Evolutionary conservation across 495 filamentous ascomycete genomes (phyloP).

Genomic region (Friedmanniomyces simplex): DNA sequence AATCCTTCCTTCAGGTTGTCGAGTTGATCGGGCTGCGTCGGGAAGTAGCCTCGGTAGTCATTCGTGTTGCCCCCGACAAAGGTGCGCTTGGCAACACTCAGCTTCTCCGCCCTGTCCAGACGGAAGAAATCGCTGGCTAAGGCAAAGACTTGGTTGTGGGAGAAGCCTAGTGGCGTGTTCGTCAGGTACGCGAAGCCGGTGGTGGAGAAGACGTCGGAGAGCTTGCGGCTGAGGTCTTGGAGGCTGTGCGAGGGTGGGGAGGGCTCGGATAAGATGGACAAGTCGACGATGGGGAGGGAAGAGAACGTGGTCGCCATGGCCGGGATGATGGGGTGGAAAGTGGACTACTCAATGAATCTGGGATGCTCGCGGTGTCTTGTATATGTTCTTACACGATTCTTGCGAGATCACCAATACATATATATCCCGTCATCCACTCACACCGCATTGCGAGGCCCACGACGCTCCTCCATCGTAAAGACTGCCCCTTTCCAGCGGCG

Average conservation of each 20-base stretch:
- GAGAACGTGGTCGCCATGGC: conserved; percentile 31
- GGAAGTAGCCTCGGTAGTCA: conserved; percentile 41
- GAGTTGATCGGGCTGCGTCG: conserved; percentile 28
- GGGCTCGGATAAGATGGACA: conserved; percentile 24
- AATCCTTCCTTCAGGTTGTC: conserved; percentile 42
- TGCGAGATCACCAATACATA: neutral
- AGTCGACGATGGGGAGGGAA: conserved; percentile 37
- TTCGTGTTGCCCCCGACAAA: conserved; percentile 33
- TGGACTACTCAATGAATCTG: neutral
- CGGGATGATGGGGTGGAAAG: no score
- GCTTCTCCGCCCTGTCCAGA: conserved; percentile 29
- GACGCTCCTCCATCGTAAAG: neutral
- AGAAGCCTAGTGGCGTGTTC: conserved; percentile 34
- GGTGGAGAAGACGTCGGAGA: conserved; percentile 36
- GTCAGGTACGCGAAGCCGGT: conserved; percentile 40
- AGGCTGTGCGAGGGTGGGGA: conserved; percentile 18
- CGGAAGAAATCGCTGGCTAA: conserved; percentile 36
- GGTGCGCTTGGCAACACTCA: conserved; percentile 35
- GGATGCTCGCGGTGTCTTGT: neutral
- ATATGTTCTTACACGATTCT: neutral
- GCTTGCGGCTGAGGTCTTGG: conserved; percentile 23
- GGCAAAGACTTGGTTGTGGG: conserved; percentile 34
- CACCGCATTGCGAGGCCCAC: neutral
- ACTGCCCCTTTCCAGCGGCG: neutral
- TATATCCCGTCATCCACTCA: neutral